These are phyloP conservation scores for Metschnikowia lunata DNA, from an alignment of 805 yeast genomes.

Conservation along the genomic window DNA sequence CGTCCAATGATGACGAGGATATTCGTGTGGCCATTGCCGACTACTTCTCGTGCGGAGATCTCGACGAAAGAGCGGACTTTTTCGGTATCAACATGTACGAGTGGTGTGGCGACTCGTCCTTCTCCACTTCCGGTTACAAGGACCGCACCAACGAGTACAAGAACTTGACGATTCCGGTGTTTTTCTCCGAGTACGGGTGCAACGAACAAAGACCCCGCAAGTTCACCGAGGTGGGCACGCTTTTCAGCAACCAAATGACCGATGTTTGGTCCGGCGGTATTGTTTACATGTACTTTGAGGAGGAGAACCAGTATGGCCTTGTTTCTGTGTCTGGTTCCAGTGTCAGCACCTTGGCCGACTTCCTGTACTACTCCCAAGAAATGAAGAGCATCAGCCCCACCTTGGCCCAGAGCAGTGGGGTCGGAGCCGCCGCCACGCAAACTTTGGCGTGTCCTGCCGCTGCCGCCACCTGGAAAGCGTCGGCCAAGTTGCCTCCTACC, in stretches of 20 bases:
- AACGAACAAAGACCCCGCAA: conserved; percentile 67
- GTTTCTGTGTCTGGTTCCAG: conserved; percentile 49
- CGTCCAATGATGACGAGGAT: conserved; percentile 82
- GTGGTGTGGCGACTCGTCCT: conserved; percentile 74
- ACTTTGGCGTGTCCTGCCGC: conserved; percentile 60
- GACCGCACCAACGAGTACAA: conserved; percentile 68
- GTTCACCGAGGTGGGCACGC: conserved; percentile 68
- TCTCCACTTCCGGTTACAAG: conserved; percentile 59
- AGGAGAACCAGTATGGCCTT: conserved; percentile 76
- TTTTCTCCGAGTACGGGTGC: conserved; percentile 90
- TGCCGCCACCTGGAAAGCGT: conserved; percentile 57
- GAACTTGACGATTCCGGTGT: conserved; percentile 72
- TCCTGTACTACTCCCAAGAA: conserved; percentile 26
- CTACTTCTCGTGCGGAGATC: conserved; percentile 79
- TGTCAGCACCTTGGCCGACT: conserved; percentile 62
- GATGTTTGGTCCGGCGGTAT: conserved; percentile 94
- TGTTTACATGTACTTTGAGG: conserved; percentile 87
- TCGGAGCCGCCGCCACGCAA: conserved; percentile 23
- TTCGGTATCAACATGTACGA: conserved; percentile 85
- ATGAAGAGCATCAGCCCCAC: conserved; percentile 43
- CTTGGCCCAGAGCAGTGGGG: conserved; percentile 20
- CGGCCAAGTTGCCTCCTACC: conserved; percentile 71
- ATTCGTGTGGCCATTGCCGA: conserved; percentile 77
- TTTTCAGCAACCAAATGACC: conserved; percentile 70
- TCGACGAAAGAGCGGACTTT: conserved; percentile 63